These are phyloP conservation scores for Neurospora cerealis DNA, from an alignment of 495 filamentous ascomycete species.

Conservation along the genomic window DNA sequence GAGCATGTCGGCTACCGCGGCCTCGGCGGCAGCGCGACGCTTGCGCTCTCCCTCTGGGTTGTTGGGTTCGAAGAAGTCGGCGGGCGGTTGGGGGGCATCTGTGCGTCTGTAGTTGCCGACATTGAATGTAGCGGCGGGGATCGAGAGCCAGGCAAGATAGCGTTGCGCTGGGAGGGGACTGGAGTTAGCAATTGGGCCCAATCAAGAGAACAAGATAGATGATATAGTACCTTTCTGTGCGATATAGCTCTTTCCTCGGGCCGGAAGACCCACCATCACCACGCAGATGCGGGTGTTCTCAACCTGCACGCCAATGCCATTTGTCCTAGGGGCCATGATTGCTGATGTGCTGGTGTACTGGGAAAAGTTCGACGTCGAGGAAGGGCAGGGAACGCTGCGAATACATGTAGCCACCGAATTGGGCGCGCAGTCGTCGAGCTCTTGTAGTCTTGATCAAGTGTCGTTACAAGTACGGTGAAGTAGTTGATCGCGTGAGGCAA, in stretches of 20 bases:
- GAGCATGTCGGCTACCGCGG: constrained; percentile 83
- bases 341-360: constrained; percentile 5
- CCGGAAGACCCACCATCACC: constrained; percentile 96
- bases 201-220: background rate
- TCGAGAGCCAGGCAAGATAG: constrained; percentile 92
- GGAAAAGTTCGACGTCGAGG: background rate
- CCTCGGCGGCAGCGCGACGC: constrained; percentile 76
- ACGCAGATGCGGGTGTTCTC: constrained; percentile 94
- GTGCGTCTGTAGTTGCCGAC: constrained; percentile 88
- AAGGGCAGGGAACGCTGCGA: constrained; percentile 7
- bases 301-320: constrained; percentile 53
- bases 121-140: constrained; percentile 89
- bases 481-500: constrained; percentile 23
- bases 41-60: constrained; percentile 87
- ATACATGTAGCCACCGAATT: constrained; percentile 24
- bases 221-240: constrained; percentile 76
- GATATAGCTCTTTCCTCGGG: constrained; percentile 92
- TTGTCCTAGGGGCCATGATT: constrained; percentile 36
- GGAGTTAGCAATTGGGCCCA: constrained; percentile 10
- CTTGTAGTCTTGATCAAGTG: background rate
- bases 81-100: constrained; percentile 74
- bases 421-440: background rate
- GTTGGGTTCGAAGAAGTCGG: constrained; percentile 83
- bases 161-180: constrained; percentile 58
- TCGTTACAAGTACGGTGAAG: background rate